Percentiles rank a stretch among this genome's conserved stretches.
Conservation (phyloP, 805 yeast genomes). For the Wickerhamomyces rabaulensis region DNA sequence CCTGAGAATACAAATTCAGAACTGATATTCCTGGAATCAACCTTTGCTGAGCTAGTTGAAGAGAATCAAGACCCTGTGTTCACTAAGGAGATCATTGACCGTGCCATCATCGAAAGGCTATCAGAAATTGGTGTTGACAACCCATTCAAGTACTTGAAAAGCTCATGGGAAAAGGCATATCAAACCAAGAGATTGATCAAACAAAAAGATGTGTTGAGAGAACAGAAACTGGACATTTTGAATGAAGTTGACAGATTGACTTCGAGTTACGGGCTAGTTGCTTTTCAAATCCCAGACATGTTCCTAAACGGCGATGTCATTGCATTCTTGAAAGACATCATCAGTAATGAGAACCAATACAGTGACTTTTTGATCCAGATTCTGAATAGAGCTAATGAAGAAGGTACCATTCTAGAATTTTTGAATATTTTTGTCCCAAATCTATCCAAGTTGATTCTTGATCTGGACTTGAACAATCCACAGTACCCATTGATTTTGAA, state of each 20-base stretch:
- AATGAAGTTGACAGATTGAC: conserved; percentile 44
- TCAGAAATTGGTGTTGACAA: conserved; percentile 46
- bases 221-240: conserved; percentile 34
- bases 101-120: conserved; percentile 48
- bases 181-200: conserved; percentile 38
- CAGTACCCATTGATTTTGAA: conserved; percentile 49
- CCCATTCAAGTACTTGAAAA: conserved; percentile 44
- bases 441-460: conserved; percentile 31
- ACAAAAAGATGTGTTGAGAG: conserved; percentile 34
- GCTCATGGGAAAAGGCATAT: conserved; percentile 38
- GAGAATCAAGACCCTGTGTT: conserved; percentile 16
- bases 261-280: conserved; percentile 60
- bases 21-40: conserved; percentile 16
- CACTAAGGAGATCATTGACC: conserved; percentile 32
- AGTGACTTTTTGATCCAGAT: conserved; percentile 52
- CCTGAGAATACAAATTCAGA: conserved; percentile 7
- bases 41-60: conserved; percentile 21
- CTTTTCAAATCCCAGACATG: conserved; percentile 62
- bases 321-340: conserved; percentile 25
- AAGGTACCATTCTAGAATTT: conserved; percentile 59
- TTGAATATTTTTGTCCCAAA: conserved; percentile 41
- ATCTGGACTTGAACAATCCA: conserved; percentile 43
- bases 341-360: conserved; percentile 24
- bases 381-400: conserved; percentile 54
- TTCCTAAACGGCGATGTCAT: conserved; percentile 26